A percentile compares a stretch with the other conserved stretches of the same genome.
These are phyloP conservation scores for Lachnellula occidentalis DNA, from an alignment of 2,329 filamentous ascomycete species.

Conservation along the genomic window DNA sequence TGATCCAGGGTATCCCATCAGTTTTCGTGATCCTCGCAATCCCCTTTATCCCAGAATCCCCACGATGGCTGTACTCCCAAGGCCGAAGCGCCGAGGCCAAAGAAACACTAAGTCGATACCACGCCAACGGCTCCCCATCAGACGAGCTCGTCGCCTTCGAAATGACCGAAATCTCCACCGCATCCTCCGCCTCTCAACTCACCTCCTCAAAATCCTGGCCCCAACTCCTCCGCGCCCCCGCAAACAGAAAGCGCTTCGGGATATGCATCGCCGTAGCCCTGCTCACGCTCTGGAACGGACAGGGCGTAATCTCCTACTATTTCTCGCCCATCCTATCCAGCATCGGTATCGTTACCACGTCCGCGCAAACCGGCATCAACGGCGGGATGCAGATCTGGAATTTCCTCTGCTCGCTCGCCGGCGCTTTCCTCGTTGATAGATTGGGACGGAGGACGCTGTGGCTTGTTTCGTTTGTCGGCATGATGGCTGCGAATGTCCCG, in stretches of 20 bases:
- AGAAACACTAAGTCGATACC: conserved; percentile 44
- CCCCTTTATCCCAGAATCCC: conserved; percentile 32
- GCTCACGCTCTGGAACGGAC: conserved; percentile 18
- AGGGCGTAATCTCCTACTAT: conserved; percentile 21
- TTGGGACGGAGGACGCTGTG: conserved; percentile 22
- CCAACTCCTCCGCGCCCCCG: background rate
- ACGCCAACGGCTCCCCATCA: conserved; percentile 31
- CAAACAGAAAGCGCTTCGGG: conserved; percentile 4
- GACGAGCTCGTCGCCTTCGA: conserved; percentile 34
- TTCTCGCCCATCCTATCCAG: conserved; percentile 27
- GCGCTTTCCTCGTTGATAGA: conserved; percentile 23
- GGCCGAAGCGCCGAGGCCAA: conserved; percentile 43
- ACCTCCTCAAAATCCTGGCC: conserved; percentile 13
- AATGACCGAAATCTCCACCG: conserved; percentile 35
- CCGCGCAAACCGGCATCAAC: conserved; percentile 27
- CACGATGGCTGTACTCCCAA: conserved; percentile 36
- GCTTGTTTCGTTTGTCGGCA: conserved; percentile 15
- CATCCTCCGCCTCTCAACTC: conserved; percentile 26
- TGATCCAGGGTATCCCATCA: conserved; percentile 12
- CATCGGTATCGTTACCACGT: conserved; percentile 20
- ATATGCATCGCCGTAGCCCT: conserved; percentile 7
- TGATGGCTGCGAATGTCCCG: conserved; percentile 27
- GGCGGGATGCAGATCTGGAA: conserved; percentile 30
- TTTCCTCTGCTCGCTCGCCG: conserved; percentile 47
- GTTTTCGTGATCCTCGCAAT: conserved; percentile 17